Evolutionary conservation across 768 basidiomycete genomes (phyloP).

Genomic region (Pleurotus cornucopiae): DNA sequence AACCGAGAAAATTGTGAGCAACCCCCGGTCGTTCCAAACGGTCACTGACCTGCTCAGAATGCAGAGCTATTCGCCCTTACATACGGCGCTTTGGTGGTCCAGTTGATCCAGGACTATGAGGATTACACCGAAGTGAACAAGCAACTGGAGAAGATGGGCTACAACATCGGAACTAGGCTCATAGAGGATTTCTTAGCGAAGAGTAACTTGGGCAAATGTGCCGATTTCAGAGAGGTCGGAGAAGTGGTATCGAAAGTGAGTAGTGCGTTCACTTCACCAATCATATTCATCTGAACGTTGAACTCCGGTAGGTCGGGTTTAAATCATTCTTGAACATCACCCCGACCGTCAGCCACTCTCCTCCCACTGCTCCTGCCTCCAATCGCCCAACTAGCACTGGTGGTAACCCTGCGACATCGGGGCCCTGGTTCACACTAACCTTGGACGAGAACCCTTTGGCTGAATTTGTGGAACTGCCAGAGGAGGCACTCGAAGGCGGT

Average conservation of each 20-base stretch:
- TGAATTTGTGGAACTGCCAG: constrained; percentile 96
- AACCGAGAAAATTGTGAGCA: constrained; percentile 88
- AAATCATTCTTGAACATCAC: constrained; percentile 95
- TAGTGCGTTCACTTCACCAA: constrained; percentile 7
- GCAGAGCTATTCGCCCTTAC: constrained; percentile 96
- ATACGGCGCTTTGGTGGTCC: constrained; percentile 96
- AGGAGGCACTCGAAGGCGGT: constrained; percentile 88
- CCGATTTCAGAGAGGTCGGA: constrained; percentile 91
- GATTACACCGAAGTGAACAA: constrained; percentile 94
- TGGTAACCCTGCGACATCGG: constrained; percentile 31
- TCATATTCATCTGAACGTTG: not conserved
- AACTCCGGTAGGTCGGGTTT: constrained; percentile 77
- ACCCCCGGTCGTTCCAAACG: not conserved
- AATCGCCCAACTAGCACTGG: constrained; percentile 24
- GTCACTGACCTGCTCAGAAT: constrained; percentile 54
- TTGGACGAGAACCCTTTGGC: constrained; percentile 95
- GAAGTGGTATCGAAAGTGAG: constrained; percentile 92
- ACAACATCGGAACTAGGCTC: constrained; percentile 92
- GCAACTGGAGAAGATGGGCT: constrained; percentile 99
- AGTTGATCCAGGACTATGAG: constrained; percentile 98
- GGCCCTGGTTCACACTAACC: constrained; percentile 74
- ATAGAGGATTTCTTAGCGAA: constrained; percentile 98
- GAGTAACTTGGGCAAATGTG: constrained; percentile 86
- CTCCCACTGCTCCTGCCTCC: constrained; percentile 45
- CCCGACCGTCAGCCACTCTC: constrained; percentile 72